A percentile compares a stretch with the other conserved stretches of the same genome.
Conservation (phyloP, 345 rosid species). For the Populus tremula region DNA sequence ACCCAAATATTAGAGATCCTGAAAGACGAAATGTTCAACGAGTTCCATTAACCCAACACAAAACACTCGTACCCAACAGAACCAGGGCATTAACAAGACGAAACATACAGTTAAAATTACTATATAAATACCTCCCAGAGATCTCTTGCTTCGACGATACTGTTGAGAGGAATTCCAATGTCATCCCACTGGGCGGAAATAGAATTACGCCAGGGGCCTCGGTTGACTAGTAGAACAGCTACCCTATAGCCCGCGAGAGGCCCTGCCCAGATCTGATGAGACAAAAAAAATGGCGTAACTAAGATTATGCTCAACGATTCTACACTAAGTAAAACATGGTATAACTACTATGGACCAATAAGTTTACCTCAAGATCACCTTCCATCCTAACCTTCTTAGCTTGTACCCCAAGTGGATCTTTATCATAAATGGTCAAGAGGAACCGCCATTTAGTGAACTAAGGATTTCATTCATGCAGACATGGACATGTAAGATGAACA, state of each 20-base stretch:
- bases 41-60: not conserved
- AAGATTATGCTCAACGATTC: not conserved
- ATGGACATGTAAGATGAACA: not conserved
- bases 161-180: constrained; percentile 19
- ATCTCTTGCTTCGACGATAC: constrained; percentile 26
- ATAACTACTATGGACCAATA: not conserved
- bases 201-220: constrained; percentile 12
- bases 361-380: constrained; percentile 40
- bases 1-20: constrained; percentile 4
- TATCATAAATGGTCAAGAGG: not conserved
- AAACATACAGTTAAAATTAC: not conserved
- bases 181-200: constrained; percentile 29
- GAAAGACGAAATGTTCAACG: not conserved
- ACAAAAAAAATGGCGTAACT: not conserved
- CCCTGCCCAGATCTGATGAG: constrained; percentile 31
- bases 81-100: too few species aligned
- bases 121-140: constrained; percentile 22
- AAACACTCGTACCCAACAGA: not conserved
- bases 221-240: constrained; percentile 22
- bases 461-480: not conserved
- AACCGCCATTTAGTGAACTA: not conserved
- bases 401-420: constrained; percentile 44
- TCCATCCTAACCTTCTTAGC: constrained; percentile 49
- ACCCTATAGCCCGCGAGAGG: constrained; percentile 25
- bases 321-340: not conserved